These are phyloP conservation scores for Fusarium compactum DNA, from an alignment of 2,329 filamentous ascomycete genomes.

Conservation along the genomic window DNA sequence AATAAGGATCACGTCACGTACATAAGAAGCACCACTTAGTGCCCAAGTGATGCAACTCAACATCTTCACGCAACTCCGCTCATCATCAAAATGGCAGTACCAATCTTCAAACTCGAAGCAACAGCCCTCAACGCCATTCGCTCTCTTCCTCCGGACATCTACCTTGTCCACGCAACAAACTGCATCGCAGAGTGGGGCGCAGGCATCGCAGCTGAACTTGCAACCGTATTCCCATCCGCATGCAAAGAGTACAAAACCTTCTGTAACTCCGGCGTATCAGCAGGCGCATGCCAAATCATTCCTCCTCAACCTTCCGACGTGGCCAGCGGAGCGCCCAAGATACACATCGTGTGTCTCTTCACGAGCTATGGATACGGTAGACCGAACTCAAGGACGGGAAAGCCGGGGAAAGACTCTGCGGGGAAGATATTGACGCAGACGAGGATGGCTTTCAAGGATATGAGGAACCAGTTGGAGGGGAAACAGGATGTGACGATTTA, in stretches of 20 bases:
- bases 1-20: background rate
- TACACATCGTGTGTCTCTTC: conserved; percentile 36
- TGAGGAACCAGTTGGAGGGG: conserved; percentile 22
- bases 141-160: conserved; percentile 25
- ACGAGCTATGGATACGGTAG: conserved; percentile 41
- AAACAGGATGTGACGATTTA: conserved; percentile 1
- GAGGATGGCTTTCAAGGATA: conserved; percentile 13
- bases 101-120: conserved; percentile 20
- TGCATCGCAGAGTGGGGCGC: conserved; percentile 50
- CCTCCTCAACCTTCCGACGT: conserved; percentile 44
- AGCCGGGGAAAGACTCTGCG: conserved; percentile 28
- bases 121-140: conserved; percentile 31
- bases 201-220: conserved; percentile 48
- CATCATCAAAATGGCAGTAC: conserved; percentile 13
- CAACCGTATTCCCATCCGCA: conserved; percentile 44
- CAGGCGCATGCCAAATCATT: conserved; percentile 48
- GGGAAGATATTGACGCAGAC: conserved; percentile 36
- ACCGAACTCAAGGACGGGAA: conserved; percentile 21
- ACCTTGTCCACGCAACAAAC: conserved; percentile 51
- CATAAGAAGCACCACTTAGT: background rate
- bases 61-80: background rate
- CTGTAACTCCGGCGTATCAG: conserved; percentile 31
- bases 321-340: conserved; percentile 34
- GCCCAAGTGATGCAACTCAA: background rate
- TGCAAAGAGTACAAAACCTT: conserved; percentile 43